Evolutionary conservation across 805 yeast genomes (phyloP).

Genomic region (Cyberlindnera saturnus): DNA sequence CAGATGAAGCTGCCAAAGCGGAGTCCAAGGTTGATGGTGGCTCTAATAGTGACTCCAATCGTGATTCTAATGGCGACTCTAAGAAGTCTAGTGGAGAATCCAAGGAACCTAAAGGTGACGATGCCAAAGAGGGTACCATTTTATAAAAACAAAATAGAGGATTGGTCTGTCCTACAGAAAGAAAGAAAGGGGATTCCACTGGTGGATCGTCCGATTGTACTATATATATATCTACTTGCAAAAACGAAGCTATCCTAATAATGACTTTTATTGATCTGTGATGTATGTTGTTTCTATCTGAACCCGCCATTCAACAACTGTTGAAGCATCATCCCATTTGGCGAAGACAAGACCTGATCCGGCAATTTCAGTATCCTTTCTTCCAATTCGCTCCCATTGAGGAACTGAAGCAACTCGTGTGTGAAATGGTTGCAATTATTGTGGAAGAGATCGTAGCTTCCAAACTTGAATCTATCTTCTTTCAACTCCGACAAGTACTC

Average conservation of each 20-base stretch:
- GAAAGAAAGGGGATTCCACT: not conserved
- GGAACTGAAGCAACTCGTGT: conserved; percentile 48
- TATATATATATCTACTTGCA: not conserved
- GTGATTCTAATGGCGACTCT: not conserved
- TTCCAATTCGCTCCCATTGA: conserved; percentile 52
- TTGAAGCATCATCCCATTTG: conserved; percentile 43
- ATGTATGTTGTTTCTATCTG: not conserved
- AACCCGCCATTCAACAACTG: conserved; percentile 26
- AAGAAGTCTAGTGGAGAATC: not conserved
- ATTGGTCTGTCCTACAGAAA: not conserved
- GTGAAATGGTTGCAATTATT: conserved; percentile 69
- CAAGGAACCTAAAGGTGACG: not conserved
- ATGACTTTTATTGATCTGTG: not conserved
- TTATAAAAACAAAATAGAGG: not conserved
- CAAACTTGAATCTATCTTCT: conserved; percentile 32
- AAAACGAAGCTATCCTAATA: not conserved
- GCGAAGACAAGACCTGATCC: conserved; percentile 41
- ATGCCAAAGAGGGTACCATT: too few relatives aligned
- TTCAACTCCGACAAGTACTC: conserved; percentile 48
- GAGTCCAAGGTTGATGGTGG: not conserved
- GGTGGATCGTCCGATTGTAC: not conserved
- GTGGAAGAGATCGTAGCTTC: conserved; percentile 48
- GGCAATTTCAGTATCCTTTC: conserved; percentile 48
- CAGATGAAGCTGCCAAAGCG: too few relatives aligned
- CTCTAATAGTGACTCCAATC: too few relatives aligned